These are phyloP conservation scores for Tricholoma saponaceum DNA, from an alignment of 768 basidiomycete genomes.

Conservation along the genomic window DNA sequence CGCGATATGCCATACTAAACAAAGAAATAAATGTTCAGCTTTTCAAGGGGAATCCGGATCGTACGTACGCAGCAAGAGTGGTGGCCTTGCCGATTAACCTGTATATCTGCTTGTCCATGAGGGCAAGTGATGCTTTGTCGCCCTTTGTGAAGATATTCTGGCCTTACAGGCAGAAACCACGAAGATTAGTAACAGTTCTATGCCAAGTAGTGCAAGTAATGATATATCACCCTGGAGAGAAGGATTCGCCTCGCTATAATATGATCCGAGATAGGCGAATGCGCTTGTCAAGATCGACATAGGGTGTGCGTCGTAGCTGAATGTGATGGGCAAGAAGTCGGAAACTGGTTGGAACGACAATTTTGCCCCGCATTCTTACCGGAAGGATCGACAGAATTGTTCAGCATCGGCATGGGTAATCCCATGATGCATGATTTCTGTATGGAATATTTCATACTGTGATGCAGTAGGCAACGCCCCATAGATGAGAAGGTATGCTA, in stretches of 20 bases:
- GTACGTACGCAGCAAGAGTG: conserved; percentile 74
- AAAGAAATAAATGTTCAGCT: not conserved
- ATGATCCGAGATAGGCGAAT: conserved; percentile 84
- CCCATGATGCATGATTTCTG: conserved; percentile 77
- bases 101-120: conserved; percentile 92
- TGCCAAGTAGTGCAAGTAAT: not conserved
- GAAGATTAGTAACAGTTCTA: not conserved
- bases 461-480: conserved; percentile 65
- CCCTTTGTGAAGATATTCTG: conserved; percentile 76
- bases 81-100: conserved; percentile 85
- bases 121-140: conserved; percentile 58
- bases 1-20: conserved; percentile 84
- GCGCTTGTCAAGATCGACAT: conserved; percentile 89
- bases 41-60: not conserved
- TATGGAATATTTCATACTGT: conserved; percentile 63
- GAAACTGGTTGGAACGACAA: not conserved
- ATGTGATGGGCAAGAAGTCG: not conserved
- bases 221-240: conserved; percentile 63
- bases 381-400: conserved; percentile 65
- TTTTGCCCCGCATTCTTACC: conserved; percentile 29
- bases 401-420: conserved; percentile 65
- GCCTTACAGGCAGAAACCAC: conserved; percentile 35
- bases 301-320: conserved; percentile 88
- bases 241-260: conserved; percentile 86
- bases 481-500: conserved; percentile 84